These are phyloP conservation scores for Xylaria sp. DNA, from an alignment of 2,329 filamentous ascomycete species.

Conservation along the genomic window DNA sequence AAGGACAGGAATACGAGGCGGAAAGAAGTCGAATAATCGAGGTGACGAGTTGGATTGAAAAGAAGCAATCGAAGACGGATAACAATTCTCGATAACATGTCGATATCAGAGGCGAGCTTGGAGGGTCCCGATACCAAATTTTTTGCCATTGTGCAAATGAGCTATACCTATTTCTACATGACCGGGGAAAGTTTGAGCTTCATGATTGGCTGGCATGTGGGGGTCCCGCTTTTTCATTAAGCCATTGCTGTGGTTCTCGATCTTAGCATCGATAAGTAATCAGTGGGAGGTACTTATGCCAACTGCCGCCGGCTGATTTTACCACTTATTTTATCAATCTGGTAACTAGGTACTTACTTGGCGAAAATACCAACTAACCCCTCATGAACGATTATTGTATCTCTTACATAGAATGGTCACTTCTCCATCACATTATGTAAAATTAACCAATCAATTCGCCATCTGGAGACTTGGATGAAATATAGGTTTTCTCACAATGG, in stretches of 20 bases:
- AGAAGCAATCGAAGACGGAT: neutral
- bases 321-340: neutral
- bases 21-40: neutral
- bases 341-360: too few species aligned
- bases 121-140: conserved; percentile 38
- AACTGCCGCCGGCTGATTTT: neutral
- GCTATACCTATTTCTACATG: neutral
- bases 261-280: neutral
- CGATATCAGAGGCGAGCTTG: conserved; percentile 30
- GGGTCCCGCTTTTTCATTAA: neutral
- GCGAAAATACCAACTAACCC: too few species aligned
- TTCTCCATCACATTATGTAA: too few species aligned
- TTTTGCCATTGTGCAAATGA: conserved; percentile 37
- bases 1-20: conserved; percentile 1
- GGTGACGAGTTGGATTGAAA: neutral
- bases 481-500: too few species aligned
- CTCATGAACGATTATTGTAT: too few species aligned
- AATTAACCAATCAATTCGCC: too few species aligned
- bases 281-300: neutral
- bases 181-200: neutral
- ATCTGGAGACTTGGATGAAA: too few species aligned
- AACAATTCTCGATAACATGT: conserved; percentile 1
- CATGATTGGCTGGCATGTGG: conserved; percentile 33
- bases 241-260: neutral
- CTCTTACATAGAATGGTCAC: too few species aligned